Base-by-base conservation (phyloP, 345 rosid species). In the Theobroma cacao region DNA sequence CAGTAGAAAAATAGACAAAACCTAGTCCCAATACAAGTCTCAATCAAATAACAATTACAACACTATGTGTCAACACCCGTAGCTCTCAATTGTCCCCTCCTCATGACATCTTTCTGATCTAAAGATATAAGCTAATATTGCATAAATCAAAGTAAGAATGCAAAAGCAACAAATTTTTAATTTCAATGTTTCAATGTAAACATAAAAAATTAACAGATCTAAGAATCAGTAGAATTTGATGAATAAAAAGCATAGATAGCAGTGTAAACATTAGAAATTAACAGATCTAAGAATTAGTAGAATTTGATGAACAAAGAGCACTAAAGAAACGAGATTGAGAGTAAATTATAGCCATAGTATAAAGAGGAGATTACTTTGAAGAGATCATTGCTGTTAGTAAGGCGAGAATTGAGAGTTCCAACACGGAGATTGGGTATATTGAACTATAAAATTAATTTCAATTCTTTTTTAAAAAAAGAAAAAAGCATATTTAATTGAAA, bases 371-470 rank as follows among this genome's bases (percentile, higher is more conserved):
- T 67, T 83, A 97, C 99, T 91, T 94, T 97, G 60, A 89, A 63
- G 83, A 97, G 97, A 89, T 97, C 99, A 86, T 97, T 98, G 70
- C 96, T 92, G 75, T 94, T 96, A 17, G 98, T 79, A 8, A 97
- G 98, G 75, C 94, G 98, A 66, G 98, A 94, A 85, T 97, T 98
- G 34, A 97, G 88, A 76, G 99, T 97, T 78, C 99, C 98, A 15
- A 94, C 99, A 17, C 98, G 98, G 78, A 97, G 99, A 90, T 89
- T 97, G 53, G 99, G 96, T 34, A 93, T 91, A 83, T 91, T 94
- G 74, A 97, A 97, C 98, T 97, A 89, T n/a, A n/a, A 81, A 80
- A 50, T 6, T 36, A 62, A 52, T 81, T 48, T 10, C 15, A 24
- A 50, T 71, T 4, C n/a, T n/a, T n/a, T n/a, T n/a, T n/a, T n/a